These are phyloP conservation scores for Trichoderma oligosporum DNA, from an alignment of 2,329 filamentous ascomycete genomes.

Conservation along the genomic window DNA sequence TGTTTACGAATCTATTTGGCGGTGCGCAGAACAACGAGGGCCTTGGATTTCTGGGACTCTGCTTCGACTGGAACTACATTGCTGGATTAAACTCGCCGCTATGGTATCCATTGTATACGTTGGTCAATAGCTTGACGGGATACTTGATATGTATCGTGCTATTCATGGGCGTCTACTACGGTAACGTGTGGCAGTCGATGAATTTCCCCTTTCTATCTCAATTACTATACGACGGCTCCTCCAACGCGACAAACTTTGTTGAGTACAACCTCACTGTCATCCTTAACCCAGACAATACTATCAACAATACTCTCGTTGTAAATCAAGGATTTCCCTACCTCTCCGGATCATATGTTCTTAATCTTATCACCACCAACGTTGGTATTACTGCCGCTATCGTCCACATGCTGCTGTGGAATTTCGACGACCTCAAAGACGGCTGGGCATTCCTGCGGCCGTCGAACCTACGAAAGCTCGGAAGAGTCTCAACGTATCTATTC, in stretches of 20 bases:
- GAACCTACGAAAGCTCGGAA: background rate
- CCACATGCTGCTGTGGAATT: conserved; percentile 27
- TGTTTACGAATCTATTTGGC: conserved; percentile 49
- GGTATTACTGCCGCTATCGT: conserved; percentile 44
- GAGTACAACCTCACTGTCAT: conserved; percentile 43
- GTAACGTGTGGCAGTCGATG: conserved; percentile 22
- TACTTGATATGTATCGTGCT: conserved; percentile 36
- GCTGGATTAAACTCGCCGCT: conserved; percentile 33
- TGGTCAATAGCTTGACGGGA: conserved; percentile 39
- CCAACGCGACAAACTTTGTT: conserved; percentile 35
- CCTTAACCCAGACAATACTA: conserved; percentile 30
- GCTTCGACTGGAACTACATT: conserved; percentile 43
- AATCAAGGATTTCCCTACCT: conserved; percentile 41
- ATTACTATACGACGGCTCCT: conserved; percentile 36
- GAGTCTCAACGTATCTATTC: background rate
- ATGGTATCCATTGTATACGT: conserved; percentile 37
- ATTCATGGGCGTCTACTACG: conserved; percentile 33
- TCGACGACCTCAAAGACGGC: conserved; percentile 23
- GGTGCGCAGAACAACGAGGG: conserved; percentile 39
- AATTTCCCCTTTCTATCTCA: conserved; percentile 31
- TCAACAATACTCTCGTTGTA: conserved; percentile 31
- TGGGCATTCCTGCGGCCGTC: conserved; percentile 18
- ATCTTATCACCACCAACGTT: conserved; percentile 44
- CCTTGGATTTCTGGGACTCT: conserved; percentile 39
- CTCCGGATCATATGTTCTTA: conserved; percentile 37